phyloP scores from a whole-genome alignment of 2,329 filamentous ascomycete genomes.

The Xylariaceae sp. region DNA sequence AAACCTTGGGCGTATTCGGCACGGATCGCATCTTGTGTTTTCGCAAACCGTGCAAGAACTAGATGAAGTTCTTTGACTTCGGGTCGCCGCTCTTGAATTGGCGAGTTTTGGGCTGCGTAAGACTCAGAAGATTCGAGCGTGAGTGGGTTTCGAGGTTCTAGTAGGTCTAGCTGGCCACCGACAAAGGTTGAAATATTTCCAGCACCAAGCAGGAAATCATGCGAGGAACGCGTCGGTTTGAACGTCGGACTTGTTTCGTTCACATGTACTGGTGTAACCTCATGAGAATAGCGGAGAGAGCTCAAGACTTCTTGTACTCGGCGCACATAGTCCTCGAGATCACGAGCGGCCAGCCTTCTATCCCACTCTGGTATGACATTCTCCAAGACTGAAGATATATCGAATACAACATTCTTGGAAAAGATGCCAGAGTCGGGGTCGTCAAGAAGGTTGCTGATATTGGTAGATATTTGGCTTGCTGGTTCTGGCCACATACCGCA shows the following conservation, averaged over 20 bases:
- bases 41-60: neutral
- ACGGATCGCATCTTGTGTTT: neutral
- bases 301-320: conserved; percentile 10
- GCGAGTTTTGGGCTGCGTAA: neutral
- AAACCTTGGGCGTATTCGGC: neutral
- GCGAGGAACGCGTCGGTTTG: too few relatives aligned
- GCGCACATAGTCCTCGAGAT: conserved; percentile 11
- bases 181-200: too few relatives aligned
- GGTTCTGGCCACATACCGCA: conserved; percentile 14
- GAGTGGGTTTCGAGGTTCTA: too few relatives aligned
- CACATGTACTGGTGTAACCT: neutral
- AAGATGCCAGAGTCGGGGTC: neutral
- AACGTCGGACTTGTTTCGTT: too few relatives aligned
- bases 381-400: conserved; percentile 1
- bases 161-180: too few relatives aligned
- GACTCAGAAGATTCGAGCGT: too few relatives aligned
- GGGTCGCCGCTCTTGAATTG: neutral
- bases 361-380: conserved; percentile 15
- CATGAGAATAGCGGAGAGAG: neutral
- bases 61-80: neutral
- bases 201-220: too few relatives aligned
- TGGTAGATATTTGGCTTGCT: neutral
- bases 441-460: neutral
- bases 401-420: neutral
- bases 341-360: conserved; percentile 8